Percentiles rank a stretch among this genome's conserved stretches.
phyloP scores from a whole-genome alignment of 1,284 basidiomycete species.

The Ganoderma leucocontextum region DNA sequence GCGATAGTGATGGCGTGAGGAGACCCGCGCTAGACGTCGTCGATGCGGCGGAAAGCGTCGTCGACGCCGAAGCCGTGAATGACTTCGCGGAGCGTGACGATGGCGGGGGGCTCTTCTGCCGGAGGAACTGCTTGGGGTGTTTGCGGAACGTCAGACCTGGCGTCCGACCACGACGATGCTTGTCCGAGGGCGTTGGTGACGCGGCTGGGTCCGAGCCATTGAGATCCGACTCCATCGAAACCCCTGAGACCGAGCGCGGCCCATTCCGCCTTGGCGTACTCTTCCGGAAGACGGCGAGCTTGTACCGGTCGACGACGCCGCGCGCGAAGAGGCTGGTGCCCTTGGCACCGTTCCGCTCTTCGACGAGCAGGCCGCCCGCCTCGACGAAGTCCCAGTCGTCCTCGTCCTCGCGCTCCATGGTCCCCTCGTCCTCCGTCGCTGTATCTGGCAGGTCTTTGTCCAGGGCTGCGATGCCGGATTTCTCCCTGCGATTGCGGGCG shows the following conservation, averaged over 20 bases:
- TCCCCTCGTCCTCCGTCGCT: conserved; percentile 60
- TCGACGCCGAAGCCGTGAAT: conserved; percentile 53
- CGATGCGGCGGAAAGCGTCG: conserved; percentile 55
- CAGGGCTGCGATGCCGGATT: conserved; percentile 79
- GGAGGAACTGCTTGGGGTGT: conserved; percentile 72
- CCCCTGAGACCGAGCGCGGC: conserved; percentile 58
- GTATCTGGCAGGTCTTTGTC: conserved; percentile 71
- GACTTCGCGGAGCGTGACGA: conserved; percentile 62
- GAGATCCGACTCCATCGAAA: conserved; percentile 62
- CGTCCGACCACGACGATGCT: conserved; percentile 70
- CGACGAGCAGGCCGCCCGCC: conserved; percentile 63
- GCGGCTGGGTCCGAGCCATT: conserved; percentile 40
- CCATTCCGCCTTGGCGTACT: conserved; percentile 62
- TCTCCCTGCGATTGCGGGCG: conserved; percentile 64
- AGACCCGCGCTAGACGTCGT: conserved; percentile 56
- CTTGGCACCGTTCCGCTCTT: conserved; percentile 80
- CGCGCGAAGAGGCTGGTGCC: conserved; percentile 83
- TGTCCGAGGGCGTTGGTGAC: conserved; percentile 60
- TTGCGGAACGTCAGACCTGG: conserved; percentile 76
- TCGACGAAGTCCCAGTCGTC: conserved; percentile 92
- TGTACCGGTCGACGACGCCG: conserved; percentile 84
- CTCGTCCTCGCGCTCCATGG: conserved; percentile 68
- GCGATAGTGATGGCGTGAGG: conserved; percentile 67
- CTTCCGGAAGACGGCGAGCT: conserved; percentile 84
- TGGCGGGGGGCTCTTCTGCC: conserved; percentile 70